Conservation (phyloP, 352 stramenopile species). For the Globisporangium spinosum region DNA sequence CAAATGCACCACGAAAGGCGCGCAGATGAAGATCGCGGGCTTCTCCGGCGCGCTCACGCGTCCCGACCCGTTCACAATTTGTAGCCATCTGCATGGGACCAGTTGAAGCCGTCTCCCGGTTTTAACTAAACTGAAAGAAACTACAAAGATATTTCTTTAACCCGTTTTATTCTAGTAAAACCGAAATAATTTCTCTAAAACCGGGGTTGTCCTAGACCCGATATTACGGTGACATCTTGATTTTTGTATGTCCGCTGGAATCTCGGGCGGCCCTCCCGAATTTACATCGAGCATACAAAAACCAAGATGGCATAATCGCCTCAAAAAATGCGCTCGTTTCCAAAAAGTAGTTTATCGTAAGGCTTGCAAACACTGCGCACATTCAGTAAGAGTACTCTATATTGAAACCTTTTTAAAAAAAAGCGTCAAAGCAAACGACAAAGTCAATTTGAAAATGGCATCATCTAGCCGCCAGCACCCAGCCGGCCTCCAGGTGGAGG, state of each 20-base stretch:
- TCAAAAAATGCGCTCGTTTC: background rate
- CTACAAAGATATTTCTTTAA: background rate
- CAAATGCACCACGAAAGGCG: conserved; percentile 43
- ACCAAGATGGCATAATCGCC: background rate
- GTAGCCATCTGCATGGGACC: no score
- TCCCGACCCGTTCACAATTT: conserved; percentile 62
- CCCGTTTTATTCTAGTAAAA: background rate
- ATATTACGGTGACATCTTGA: background rate
- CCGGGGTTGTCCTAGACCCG: background rate
- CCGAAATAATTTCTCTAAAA: background rate
- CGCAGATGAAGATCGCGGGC: conserved; percentile 32
- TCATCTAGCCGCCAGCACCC: background rate
- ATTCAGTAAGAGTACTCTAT: background rate
- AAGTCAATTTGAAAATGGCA: background rate
- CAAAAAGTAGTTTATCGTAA: background rate
- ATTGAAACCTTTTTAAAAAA: background rate
- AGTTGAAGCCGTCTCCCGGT: no score
- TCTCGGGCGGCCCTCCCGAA: background rate
- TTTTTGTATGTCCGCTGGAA: background rate
- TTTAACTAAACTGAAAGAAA: background rate
- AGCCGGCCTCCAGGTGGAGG: no score
- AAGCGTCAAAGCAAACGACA: no score
- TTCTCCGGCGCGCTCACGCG: conserved; percentile 60
- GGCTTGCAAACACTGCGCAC: background rate
- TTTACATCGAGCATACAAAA: background rate